Evolutionary conservation across 345 rosid species (phyloP).

Genomic region (Alliaria petiolata): DNA sequence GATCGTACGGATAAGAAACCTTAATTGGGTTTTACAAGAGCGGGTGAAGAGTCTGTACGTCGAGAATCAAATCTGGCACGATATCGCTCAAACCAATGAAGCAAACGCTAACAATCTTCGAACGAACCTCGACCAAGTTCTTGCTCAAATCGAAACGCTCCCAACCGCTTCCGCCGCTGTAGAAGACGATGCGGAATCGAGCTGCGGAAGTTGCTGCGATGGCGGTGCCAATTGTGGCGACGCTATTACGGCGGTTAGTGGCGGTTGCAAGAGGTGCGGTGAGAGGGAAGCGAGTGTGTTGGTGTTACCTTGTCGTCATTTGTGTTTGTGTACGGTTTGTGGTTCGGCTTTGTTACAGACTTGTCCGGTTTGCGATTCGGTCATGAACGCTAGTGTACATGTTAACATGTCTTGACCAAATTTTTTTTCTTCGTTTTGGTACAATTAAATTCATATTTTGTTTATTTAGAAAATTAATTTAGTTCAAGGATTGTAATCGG

Average conservation of each 20-base stretch:
- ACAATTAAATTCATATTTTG: background rate
- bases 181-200: constrained; percentile 53
- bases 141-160: constrained; percentile 53
- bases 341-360: constrained; percentile 47
- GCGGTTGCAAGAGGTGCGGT: constrained; percentile 58
- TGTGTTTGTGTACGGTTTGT: constrained; percentile 70
- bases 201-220: constrained; percentile 57
- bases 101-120: constrained; percentile 61
- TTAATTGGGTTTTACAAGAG: constrained; percentile 66
- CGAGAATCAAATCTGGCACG: constrained; percentile 67
- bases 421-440: background rate
- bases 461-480: background rate
- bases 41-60: constrained; percentile 43
- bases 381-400: constrained; percentile 59
- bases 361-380: constrained; percentile 50
- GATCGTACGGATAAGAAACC: constrained; percentile 45
- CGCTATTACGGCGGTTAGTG: constrained; percentile 7
- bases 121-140: constrained; percentile 50
- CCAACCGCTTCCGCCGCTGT: constrained; percentile 9
- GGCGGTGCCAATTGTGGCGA: constrained; percentile 23
- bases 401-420: constrained; percentile 45
- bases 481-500: background rate
- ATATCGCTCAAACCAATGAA: constrained; percentile 64
- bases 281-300: constrained; percentile 62
- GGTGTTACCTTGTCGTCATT: constrained; percentile 83